Conservation (phyloP, 1,284 basidiomycete genomes). For the Mycena sp. region DNA sequence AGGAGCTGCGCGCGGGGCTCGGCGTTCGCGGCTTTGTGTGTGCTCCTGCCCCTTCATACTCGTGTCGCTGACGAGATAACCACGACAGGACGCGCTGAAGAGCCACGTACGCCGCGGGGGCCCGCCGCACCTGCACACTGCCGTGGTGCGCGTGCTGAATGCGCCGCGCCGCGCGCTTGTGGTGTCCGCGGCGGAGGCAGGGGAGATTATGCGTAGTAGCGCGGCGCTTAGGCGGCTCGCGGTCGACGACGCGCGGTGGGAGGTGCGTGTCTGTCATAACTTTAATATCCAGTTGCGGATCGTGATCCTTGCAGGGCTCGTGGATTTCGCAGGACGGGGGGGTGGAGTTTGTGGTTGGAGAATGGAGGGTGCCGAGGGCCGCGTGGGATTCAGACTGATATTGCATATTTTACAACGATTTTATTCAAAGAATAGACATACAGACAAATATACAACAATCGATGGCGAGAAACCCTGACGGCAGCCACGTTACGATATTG, state of each 20-base stretch:
- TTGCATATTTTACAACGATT: too few species aligned
- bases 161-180: not conserved
- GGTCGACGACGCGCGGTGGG: constrained; percentile 7
- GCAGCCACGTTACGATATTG: not conserved
- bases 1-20: constrained; percentile 18
- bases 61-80: not conserved
- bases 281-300: too few species aligned
- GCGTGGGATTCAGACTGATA: not conserved
- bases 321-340: too few species aligned
- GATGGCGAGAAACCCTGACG: not conserved
- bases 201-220: constrained; percentile 18
- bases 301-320: too few species aligned
- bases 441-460: too few species aligned
- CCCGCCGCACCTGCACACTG: constrained; percentile 22
- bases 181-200: constrained; percentile 4
- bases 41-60: not conserved
- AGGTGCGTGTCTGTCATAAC: too few species aligned
- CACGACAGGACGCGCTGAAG: constrained; percentile 3
- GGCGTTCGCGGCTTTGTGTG: constrained; percentile 20
- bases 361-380: not conserved
- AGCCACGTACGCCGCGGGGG: constrained; percentile 1
- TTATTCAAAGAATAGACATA: too few species aligned
- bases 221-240: constrained; percentile 15
- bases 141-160: constrained; percentile 7
- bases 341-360: too few species aligned